A percentile compares a stretch with the other conserved stretches of the same genome.
Evolutionary conservation across 306 rosid species (phyloP).

Genomic region (Amphicarpaea edgeworthii): DNA sequence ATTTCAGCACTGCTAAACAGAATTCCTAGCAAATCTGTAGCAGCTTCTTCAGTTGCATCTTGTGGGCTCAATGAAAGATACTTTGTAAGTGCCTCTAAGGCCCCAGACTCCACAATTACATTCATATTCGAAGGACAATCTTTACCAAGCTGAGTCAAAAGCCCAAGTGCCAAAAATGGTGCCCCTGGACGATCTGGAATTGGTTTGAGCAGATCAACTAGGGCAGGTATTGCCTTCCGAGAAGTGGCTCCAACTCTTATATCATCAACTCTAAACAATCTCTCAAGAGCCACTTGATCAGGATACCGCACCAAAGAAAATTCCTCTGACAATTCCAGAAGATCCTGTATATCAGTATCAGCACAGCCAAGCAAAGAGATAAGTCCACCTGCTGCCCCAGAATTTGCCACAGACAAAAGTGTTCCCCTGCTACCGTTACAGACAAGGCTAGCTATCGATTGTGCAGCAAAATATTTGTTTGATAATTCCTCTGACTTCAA

Average conservation of each 20-base stretch:
- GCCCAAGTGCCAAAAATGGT: constrained; percentile 91
- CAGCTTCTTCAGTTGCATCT: constrained; percentile 99
- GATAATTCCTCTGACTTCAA: constrained; percentile 85
- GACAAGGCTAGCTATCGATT: constrained; percentile 90
- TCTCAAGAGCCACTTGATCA: constrained; percentile 96
- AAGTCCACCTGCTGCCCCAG: constrained; percentile 97
- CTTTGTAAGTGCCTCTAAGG: constrained; percentile 90
- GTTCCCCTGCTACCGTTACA: constrained; percentile 99
- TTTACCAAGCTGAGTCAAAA: constrained; percentile 84
- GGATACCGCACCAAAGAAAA: constrained; percentile 88
- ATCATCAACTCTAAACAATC: constrained; percentile 96
- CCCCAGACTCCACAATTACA: constrained; percentile 98
- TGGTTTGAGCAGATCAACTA: constrained; percentile 98
- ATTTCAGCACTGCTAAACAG: constrained; percentile 96
- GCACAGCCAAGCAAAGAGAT: constrained; percentile 97
- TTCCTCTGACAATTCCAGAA: constrained; percentile 90
- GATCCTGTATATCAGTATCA: constrained; percentile 86
- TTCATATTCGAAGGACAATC: constrained; percentile 92
- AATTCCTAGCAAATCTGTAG: constrained; percentile 91
- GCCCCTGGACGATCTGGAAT: constrained; percentile 99
- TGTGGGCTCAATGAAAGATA: constrained; percentile 97
- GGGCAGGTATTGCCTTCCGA: constrained; percentile 95
- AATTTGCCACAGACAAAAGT: constrained; percentile 93
- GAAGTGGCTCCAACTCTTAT: constrained; percentile 96
- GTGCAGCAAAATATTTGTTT: constrained; percentile 96